A percentile compares a stretch with the other conserved stretches of the same genome.
Evolutionary conservation across 139 green algal genomes (phyloP).

Genomic region (Chlorella sp.): DNA sequence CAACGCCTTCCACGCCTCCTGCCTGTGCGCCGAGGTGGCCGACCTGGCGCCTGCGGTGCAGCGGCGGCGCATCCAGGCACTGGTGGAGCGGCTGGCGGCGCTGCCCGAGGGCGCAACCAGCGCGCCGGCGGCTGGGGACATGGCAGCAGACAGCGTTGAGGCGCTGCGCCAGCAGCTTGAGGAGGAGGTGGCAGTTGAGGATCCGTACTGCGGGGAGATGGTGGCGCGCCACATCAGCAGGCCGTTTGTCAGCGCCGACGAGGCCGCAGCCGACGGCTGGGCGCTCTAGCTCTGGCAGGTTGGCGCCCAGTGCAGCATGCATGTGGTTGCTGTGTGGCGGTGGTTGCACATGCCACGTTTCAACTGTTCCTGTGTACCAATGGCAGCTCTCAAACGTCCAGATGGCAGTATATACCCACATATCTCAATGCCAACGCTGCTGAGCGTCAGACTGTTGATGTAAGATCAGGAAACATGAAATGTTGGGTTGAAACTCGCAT

Average conservation of each 20-base stretch:
- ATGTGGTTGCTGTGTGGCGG: too few species aligned
- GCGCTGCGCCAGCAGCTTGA: conserved; percentile 55
- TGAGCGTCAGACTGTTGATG: too few species aligned
- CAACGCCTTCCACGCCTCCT: conserved; percentile 71
- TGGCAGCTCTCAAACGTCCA: too few species aligned
- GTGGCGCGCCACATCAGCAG: conserved; percentile 40
- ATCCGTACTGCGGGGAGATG: conserved; percentile 76
- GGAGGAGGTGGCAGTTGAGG: conserved; percentile 63
- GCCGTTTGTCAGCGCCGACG: conserved; percentile 42
- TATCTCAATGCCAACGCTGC: too few species aligned
- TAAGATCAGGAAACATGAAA: too few species aligned
- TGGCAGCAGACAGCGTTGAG: conserved; percentile 18
- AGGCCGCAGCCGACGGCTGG: conserved; percentile 37
- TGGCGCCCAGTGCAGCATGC: background rate
- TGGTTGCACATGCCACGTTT: too few species aligned
- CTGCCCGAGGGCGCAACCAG: background rate
- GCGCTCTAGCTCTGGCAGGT: conserved; percentile 14
- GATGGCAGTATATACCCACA: too few species aligned
- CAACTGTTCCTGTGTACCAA: too few species aligned
- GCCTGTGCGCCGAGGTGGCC: conserved; percentile 61
- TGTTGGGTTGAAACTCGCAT: too few species aligned
- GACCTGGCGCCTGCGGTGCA: conserved; percentile 33
- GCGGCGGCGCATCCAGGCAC: conserved; percentile 7
- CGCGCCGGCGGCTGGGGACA: background rate
- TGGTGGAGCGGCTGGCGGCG: conserved; percentile 28